These are phyloP conservation scores for Saccharomycopsis microspora DNA, from an alignment of 805 yeast species.

Conservation along the genomic window DNA sequence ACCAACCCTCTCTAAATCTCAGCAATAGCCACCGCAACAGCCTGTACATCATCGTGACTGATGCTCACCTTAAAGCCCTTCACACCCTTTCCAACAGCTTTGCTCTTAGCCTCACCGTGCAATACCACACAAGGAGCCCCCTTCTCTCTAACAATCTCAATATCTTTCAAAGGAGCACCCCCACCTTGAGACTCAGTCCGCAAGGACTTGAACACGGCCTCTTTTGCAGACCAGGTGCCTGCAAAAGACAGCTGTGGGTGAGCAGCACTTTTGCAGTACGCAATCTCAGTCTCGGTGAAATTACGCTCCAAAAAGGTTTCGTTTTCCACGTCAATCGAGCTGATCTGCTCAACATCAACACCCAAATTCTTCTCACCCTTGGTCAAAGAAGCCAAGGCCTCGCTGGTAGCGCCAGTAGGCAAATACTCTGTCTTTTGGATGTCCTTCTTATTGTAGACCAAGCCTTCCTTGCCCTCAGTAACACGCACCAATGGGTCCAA, in stretches of 20 bases:
- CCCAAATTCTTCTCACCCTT: conserved; percentile 57
- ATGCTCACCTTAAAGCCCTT: conserved; percentile 74
- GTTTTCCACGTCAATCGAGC: conserved; percentile 74
- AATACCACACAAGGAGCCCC: conserved; percentile 79
- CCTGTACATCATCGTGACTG: conserved; percentile 94
- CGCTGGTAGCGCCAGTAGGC: conserved; percentile 9
- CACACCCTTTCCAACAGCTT: conserved; percentile 64
- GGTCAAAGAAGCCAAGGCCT: conserved; percentile 20
- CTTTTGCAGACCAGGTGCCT: conserved; percentile 99
- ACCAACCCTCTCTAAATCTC: conserved; percentile 9
- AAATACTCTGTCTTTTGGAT: conserved; percentile 32
- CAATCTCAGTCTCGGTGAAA: conserved; percentile 73
- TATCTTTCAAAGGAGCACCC: conserved; percentile 86
- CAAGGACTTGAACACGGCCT: conserved; percentile 94
- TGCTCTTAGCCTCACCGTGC: conserved; percentile 62
- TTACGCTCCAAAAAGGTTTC: conserved; percentile 87
- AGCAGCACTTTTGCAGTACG: conserved; percentile 66
- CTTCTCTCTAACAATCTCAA: conserved; percentile 67
- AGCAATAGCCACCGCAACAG: conserved; percentile 89
- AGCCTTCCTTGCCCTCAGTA: conserved; percentile 26
- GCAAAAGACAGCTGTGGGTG: conserved; percentile 83
- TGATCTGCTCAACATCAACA: conserved; percentile 88
- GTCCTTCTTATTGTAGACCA: conserved; percentile 37
- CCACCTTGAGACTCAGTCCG: conserved; percentile 87
- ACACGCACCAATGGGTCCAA: conserved; percentile 91